A percentile compares a stretch with the other conserved stretches of the same genome.
phyloP scores from a whole-genome alignment of 176 grass and related monocot genomes.

The Paspalum vaginatum region DNA sequence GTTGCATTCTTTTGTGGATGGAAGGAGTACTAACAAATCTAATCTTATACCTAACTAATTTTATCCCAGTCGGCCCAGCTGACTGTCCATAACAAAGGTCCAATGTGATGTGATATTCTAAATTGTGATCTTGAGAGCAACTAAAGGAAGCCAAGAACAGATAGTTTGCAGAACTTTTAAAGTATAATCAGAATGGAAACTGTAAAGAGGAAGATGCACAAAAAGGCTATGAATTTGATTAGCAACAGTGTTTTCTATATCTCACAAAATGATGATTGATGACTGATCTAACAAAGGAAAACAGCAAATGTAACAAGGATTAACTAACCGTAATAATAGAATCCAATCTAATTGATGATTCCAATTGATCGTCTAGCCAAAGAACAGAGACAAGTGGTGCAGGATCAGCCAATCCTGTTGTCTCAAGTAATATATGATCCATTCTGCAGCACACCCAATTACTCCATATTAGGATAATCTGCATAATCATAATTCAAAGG shows the following conservation, averaged over 20 bases:
- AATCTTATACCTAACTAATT: too few relatives aligned
- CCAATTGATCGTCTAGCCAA: constrained; percentile 95
- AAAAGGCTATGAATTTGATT: background rate
- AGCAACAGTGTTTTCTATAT: constrained; percentile 27
- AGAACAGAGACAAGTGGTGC: constrained; percentile 89
- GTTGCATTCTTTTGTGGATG: too few relatives aligned
- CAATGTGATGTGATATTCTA: background rate
- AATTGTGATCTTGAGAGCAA: constrained; percentile 4
- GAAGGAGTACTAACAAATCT: too few relatives aligned
- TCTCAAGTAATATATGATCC: constrained; percentile 98
- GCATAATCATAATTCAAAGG: background rate
- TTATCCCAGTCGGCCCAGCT: too few relatives aligned
- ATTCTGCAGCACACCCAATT: constrained; percentile 60
- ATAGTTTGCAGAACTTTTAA: constrained; percentile 6
- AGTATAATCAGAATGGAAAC: background rate
- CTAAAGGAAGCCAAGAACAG: constrained; percentile 11
- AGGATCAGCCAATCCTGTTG: constrained; percentile 91
- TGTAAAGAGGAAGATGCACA: background rate
- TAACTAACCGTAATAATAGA: constrained; percentile 93
- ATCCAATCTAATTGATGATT: constrained; percentile 83
- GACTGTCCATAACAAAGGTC: background rate
- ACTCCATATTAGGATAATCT: constrained; percentile 37
- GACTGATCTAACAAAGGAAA: background rate
- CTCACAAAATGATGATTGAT: constrained; percentile 1
- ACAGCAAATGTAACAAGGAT: background rate